Conservation (phyloP, 2,329 filamentous ascomycete species). For the Aureobasidium musti region DNA sequence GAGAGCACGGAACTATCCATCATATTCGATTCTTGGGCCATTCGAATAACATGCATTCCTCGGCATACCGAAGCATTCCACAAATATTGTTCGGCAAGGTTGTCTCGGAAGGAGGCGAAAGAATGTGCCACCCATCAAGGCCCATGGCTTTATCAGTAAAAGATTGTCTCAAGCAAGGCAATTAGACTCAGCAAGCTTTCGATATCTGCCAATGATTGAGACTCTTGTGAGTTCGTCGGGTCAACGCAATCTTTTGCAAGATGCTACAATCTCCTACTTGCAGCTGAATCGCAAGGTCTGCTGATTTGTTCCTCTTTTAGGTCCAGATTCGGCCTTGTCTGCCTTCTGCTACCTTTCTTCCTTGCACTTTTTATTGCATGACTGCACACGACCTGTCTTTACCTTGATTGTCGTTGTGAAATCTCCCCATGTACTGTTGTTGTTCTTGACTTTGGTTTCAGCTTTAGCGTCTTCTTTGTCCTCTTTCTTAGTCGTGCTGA, state of each 20-base stretch:
- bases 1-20: no score
- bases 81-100: constrained; percentile 11
- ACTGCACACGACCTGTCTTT: constrained; percentile 3
- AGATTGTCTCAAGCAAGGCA: constrained; percentile 20
- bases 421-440: not conserved
- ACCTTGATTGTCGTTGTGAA: not conserved
- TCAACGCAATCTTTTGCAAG: constrained; percentile 22
- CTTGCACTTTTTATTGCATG: not conserved
- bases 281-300: constrained; percentile 5
- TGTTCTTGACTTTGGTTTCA: constrained; percentile 10
- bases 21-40: not conserved
- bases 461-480: constrained; percentile 24
- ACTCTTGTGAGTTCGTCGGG: constrained; percentile 1
- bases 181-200: not conserved
- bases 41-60: constrained; percentile 2
- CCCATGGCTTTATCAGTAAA: not conserved
- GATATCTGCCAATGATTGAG: not conserved
- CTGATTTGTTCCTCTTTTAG: not conserved
- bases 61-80: constrained; percentile 26
- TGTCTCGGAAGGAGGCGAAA: constrained; percentile 21
- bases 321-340: not conserved
- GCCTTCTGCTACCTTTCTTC: not conserved
- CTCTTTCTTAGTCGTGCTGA: constrained; percentile 8
- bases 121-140: constrained; percentile 12
- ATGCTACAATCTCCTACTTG: constrained; percentile 6